Evolutionary conservation across 1,284 basidiomycete species (phyloP), one percentile per base, ranked within the genome.

Genomic region (Cerioporus squamosus): DNA sequence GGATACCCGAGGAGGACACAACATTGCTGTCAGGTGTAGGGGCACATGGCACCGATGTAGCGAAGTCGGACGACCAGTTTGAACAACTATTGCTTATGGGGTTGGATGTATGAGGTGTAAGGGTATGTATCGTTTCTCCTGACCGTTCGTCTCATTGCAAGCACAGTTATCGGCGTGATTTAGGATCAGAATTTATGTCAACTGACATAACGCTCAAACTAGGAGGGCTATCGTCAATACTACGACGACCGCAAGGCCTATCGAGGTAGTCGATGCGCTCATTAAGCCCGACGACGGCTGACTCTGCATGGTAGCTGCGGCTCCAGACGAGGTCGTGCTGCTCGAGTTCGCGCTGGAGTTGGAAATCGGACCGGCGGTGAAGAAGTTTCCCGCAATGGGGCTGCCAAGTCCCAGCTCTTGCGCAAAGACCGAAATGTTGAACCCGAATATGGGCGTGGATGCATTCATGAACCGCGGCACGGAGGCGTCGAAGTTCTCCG

Each of bases 21-120:
- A 82, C 84, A 39, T 71, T 92, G 54, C 70, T 91, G 42, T 70
- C 70, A 2, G 90, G 88, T 0, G 74, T 81, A 5, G 83, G 83
- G 9, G 81, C 84, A 12, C 61, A 68, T 53, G 81, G 78, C 1
- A 80, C 76, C 3, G 40, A 62, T 17, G 51, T 63, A 1, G 70
- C 72, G n/a, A 87, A 86, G 63, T 74, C 74, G 23, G 84, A 87
- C 58, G 88, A 90, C 52, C 83, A 82, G 3, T 91, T 92, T 61
- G 90, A 93, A 71, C 80, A 77, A 22, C 67, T 92, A 33, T 70
- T 93, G 43, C 69, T 93, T 54, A 84, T 88, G 83, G 55, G 55
- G 2, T 44, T 63, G 55, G 60, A 64, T 12, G 3, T 57, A 3
- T 59, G 26, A 48, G 9, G 14, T 6, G 40, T 8, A 22, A 36